Base-by-base conservation (phyloP, 768 basidiomycete species). In the Amylocystis lapponica region DNA sequence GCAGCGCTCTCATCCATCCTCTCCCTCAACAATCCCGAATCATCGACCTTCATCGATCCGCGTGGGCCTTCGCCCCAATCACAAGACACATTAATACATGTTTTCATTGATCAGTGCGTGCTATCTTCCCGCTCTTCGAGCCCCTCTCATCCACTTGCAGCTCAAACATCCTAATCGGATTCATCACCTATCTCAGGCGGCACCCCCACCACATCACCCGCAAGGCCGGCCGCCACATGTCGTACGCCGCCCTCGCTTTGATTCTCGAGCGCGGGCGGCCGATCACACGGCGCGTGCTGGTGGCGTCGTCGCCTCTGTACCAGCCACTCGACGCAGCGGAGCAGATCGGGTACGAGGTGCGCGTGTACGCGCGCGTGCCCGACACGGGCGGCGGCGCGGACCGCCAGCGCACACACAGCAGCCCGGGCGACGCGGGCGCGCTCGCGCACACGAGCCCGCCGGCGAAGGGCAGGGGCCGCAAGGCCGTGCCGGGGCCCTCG, bases 91-190 rank as follows among this genome's bases (percentile, higher is more conserved):
- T 45, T 62, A 33, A 56, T 63, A 42, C 65, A 66, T 53, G 58
- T 63, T 49, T 79, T 81, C 61, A 68, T 81, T 50, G 79, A 81
- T 55, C 78, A 80, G 78, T 80, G 49, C 45, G 74, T 72, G 45
- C 46, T 37, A 47, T 43, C 16, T 23, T 21, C 27, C 31, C 32
- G 35, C n/a, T 26, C 47, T 20, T 26, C 30, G 35, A 43, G 22
- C 7, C 21, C 14, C 25, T 43, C 27, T 37, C 22, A 47, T 29
- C 51, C 11, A 22, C 38, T 19, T 34, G 36, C 52, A 91, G 89
- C 52, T 92, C 89, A 13, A 93, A 93, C 58, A 91, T 93, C 49
- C 75, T 92, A 35, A 81, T 93, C 47, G 89, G 89, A 26, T 74
- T 91, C 42, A 60, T 91, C n/a, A 76, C 72, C 22, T 78, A 83